These are phyloP conservation scores for Choiromyces venosus DNA, from an alignment of 495 filamentous ascomycete species.

Conservation along the genomic window DNA sequence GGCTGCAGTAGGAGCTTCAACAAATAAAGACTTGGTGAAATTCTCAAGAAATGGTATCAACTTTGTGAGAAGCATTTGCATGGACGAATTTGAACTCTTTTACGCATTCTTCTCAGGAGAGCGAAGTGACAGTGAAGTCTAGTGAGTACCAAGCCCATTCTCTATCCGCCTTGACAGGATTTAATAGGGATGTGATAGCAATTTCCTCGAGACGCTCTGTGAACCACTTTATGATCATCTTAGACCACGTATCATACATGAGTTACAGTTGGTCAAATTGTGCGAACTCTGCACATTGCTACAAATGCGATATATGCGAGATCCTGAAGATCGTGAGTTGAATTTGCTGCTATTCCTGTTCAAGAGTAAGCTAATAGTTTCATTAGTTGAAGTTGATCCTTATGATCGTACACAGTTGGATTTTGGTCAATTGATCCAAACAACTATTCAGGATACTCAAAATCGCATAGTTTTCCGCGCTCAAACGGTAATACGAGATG, in stretches of 20 bases:
- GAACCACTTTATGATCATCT: slow-evolving; percentile 72
- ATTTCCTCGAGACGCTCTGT: slow-evolving; percentile 64
- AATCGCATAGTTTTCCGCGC: slow-evolving; percentile 66
- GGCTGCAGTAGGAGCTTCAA: slow-evolving; percentile 58
- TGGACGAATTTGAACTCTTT: slow-evolving; percentile 72
- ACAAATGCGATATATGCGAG: slow-evolving; percentile 64
- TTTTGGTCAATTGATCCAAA: slow-evolving; percentile 61
- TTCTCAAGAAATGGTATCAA: slow-evolving; percentile 66
- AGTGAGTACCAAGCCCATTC: slow-evolving; percentile 22
- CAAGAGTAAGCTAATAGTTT: slow-evolving; percentile 13
- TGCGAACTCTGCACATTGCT: slow-evolving; percentile 68
- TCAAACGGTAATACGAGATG: slow-evolving; percentile 58
- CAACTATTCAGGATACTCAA: slow-evolving; percentile 67
- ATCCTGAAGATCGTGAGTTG: slow-evolving; percentile 53
- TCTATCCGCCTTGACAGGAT: background rate
- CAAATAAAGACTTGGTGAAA: slow-evolving; percentile 58
- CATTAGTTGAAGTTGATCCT: slow-evolving; percentile 46
- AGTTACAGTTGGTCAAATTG: slow-evolving; percentile 61
- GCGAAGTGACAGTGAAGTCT: slow-evolving; percentile 57
- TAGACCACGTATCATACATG: slow-evolving; percentile 63
- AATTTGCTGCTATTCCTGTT: slow-evolving; percentile 21
- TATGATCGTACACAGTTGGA: slow-evolving; percentile 52
- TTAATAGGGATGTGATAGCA: slow-evolving; percentile 24
- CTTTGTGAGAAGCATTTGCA: slow-evolving; percentile 63
- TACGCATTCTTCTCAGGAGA: slow-evolving; percentile 69